phyloP scores from a whole-genome alignment of 164 flowering plant species.

The Chloranthus sessilifolius region DNA sequence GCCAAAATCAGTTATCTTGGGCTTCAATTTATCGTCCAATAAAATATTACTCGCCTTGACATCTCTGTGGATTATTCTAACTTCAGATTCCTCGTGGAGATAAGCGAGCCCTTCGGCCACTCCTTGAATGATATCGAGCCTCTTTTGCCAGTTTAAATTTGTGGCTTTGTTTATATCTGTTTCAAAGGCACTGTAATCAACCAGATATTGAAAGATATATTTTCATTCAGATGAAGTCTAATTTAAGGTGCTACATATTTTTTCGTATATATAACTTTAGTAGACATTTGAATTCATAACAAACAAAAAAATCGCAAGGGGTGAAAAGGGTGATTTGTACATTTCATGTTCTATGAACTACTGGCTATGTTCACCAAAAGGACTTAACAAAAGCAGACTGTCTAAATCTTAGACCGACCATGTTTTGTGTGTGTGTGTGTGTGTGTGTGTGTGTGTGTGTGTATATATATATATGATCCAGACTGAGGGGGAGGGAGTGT shows the following conservation, averaged over 20 bases:
- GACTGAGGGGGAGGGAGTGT: too few relatives aligned
- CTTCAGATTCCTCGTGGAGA: conserved; percentile 15
- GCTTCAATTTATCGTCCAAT: conserved; percentile 16
- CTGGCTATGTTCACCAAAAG: too few relatives aligned
- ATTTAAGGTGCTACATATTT: background rate
- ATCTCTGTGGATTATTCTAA: conserved; percentile 15
- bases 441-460: too few relatives aligned
- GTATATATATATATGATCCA: too few relatives aligned
- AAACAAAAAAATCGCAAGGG: too few relatives aligned
- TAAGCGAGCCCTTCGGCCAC: conserved; percentile 17
- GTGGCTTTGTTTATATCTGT: conserved; percentile 6
- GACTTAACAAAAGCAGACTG: too few relatives aligned
- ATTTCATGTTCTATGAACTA: too few relatives aligned
- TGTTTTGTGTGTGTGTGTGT: too few relatives aligned
- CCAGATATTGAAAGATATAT: too few relatives aligned
- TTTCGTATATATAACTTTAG: background rate
- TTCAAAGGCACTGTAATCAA: background rate
- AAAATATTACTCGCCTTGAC: conserved; percentile 18
- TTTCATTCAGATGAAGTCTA: background rate
- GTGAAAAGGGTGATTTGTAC: too few relatives aligned
- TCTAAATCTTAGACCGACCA: too few relatives aligned
- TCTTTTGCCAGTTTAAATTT: conserved; percentile 13
- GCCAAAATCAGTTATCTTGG: conserved; percentile 23
- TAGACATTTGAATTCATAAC: background rate
- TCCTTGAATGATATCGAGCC: conserved; percentile 13